Base-by-base conservation (phyloP, 805 yeast species). In the Candida glaebosa region DNA sequence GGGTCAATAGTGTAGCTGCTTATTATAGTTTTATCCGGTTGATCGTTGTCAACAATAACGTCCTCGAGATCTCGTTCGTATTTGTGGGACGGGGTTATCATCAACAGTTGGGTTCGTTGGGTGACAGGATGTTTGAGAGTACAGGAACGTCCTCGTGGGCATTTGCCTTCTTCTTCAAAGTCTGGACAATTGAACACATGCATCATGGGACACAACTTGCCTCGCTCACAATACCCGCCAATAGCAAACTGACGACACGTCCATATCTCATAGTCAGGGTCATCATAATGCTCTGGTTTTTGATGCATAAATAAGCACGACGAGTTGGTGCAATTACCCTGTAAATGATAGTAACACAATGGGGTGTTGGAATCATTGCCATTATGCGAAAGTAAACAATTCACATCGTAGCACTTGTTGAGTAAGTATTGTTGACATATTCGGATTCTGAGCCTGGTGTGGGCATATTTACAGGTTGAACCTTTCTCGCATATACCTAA, bases 141-240 rank as follows among this genome's bases (percentile, higher is more conserved):
- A 54, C 91, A 85, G 16, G 59, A 53, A 18, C 56, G 61, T 1
- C 77, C 78, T 39, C 78, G 60, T 1, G 78, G 69, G 57, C 95
- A 86, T 24, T 49, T 52, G 9, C 82, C 84, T n/a, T 66, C 65
- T 45, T 78, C 80, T 47, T 77, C 82, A 49, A 72, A 76, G 52
- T 85, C 91, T 0, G 95, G 91, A 60, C 95, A 86, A 43, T 77
- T 76, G 49, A 67, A 73, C 12, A 63, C 59, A 54, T 86, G 95
- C 26, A 73, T 58, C 35, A 75, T 71, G 4, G 73, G 68, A 54
- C 95, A 86, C 22, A 52, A 47, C 18, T 61, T 53, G 0, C 93
- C 95, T 18, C 76, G 58, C 22, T 66, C 74, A 58, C 95, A 87
- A 63, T 76, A 84, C 1, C 90, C 89, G 14, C 77, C 76, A 25